These are phyloP conservation scores for Termitomyces sp. DNA, from an alignment of 768 basidiomycete genomes.

Conservation along the genomic window DNA sequence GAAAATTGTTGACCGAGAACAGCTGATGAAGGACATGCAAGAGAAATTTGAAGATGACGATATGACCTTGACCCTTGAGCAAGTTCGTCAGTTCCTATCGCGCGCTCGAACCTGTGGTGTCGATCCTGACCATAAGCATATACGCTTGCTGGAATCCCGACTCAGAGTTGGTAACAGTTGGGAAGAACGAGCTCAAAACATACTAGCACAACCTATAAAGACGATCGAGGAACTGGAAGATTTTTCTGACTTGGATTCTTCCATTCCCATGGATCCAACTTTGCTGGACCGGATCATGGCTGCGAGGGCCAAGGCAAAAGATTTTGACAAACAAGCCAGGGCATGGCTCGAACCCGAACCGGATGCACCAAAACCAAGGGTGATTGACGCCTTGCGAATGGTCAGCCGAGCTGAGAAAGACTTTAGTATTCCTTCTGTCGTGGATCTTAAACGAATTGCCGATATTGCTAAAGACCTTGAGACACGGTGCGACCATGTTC, in stretches of 20 bases:
- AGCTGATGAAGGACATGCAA: conserved; percentile 70
- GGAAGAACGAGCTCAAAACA: conserved; percentile 62
- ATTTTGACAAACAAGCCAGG: conserved; percentile 75
- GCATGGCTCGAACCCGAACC: conserved; percentile 60
- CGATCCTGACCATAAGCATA: conserved; percentile 54
- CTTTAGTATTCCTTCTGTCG: conserved; percentile 61
- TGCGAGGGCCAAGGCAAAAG: conserved; percentile 63
- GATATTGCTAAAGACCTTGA: conserved; percentile 79
- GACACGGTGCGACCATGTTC: conserved; percentile 64
- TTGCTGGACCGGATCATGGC: conserved; percentile 62
- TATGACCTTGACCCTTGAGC: conserved; percentile 56
- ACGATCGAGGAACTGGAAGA: conserved; percentile 74
- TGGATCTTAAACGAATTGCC: conserved; percentile 61
- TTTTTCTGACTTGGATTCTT: conserved; percentile 57
- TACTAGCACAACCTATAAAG: conserved; percentile 66
- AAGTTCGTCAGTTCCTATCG: conserved; percentile 65
- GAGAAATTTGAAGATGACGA: conserved; percentile 65
- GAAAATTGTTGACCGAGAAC: conserved; percentile 75
- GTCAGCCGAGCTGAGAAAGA: conserved; percentile 71
- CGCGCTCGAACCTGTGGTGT: conserved; percentile 70
- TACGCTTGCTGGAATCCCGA: conserved; percentile 59
- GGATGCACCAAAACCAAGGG: conserved; percentile 50
- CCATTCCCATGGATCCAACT: conserved; percentile 64
- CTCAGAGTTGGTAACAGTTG: conserved; percentile 68
- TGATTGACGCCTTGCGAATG: conserved; percentile 64